phyloP scores from a whole-genome alignment of 1,139 yeast species.

The Fermentozyma sake region DNA sequence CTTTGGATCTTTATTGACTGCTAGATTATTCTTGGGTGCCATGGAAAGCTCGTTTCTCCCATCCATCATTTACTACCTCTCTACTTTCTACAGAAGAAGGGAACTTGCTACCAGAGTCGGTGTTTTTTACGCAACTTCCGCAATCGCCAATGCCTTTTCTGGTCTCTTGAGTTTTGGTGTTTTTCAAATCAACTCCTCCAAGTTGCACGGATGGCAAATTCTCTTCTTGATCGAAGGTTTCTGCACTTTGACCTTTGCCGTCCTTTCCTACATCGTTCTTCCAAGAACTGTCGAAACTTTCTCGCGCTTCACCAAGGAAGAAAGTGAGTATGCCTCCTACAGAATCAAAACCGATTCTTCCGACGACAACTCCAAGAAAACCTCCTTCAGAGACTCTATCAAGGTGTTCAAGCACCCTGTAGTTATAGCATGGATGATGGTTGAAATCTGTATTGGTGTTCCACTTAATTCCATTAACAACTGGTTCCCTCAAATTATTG shows the following conservation, averaged over 20 bases:
- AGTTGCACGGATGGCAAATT: conserved; percentile 21
- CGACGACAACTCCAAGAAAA: conserved; percentile 16
- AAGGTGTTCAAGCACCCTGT: conserved; percentile 27
- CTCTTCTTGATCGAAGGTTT: conserved; percentile 20
- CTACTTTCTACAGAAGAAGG: conserved; percentile 18
- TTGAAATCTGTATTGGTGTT: conserved; percentile 43
- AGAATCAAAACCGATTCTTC: conserved; percentile 25
- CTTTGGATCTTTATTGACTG: conserved; percentile 16
- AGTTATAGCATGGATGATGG: conserved; percentile 26
- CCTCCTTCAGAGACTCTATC: conserved; percentile 21
- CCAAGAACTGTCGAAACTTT: conserved; percentile 26
- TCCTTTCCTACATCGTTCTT: conserved; percentile 12
- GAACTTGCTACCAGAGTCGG: conserved; percentile 18
- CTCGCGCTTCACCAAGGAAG: conserved; percentile 20
- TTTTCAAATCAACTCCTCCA: conserved; percentile 19
- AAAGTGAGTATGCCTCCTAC: conserved; percentile 20
- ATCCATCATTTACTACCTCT: conserved; percentile 17
- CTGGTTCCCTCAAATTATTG: conserved; percentile 40
- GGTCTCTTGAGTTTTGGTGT: conserved; percentile 17
- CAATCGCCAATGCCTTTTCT: conserved; percentile 19
- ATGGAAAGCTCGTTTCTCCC: conserved; percentile 18
- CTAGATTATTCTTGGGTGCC: conserved; percentile 19
- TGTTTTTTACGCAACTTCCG: conserved; percentile 18
- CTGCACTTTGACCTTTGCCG: conserved; percentile 15
- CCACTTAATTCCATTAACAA: conserved; percentile 45